Percentiles rank a stretch among this genome's conserved stretches.
Evolutionary conservation across 805 yeast genomes (phyloP).

Genomic region (Hanseniaspora clermontiae): DNA sequence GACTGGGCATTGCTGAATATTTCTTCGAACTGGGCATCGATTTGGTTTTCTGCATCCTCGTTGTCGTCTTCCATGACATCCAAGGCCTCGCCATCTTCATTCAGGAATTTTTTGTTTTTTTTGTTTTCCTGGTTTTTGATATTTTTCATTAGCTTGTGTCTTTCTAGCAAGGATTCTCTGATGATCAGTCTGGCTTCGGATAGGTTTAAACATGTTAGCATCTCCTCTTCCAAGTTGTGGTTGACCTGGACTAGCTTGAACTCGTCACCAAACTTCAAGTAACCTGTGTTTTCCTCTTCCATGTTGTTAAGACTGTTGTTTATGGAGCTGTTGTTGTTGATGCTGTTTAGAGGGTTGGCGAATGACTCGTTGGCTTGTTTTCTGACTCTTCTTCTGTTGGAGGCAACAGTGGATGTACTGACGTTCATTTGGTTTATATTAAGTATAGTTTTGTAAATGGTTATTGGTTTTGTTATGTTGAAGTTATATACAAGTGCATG

Average conservation of each 20-base stretch:
- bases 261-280: slow-evolving; percentile 82
- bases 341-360: background rate
- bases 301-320: slow-evolving; percentile 35
- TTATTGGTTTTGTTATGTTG: no score
- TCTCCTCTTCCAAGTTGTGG: slow-evolving; percentile 66
- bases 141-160: slow-evolving; percentile 35
- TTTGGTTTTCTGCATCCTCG: slow-evolving; percentile 23
- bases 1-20: slow-evolving; percentile 36
- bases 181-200: slow-evolving; percentile 84
- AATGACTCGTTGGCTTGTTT: slow-evolving; percentile 5
- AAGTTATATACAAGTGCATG: no score
- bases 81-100: slow-evolving; percentile 3
- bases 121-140: slow-evolving; percentile 32
- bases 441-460: no score
- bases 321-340: slow-evolving; percentile 34
- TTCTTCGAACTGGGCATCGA: slow-evolving; percentile 15
- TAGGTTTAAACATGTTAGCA: slow-evolving; percentile 70
- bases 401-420: slow-evolving; percentile 77
- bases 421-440: slow-evolving; percentile 51
- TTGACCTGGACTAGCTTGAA: slow-evolving; percentile 69
- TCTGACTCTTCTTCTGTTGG: slow-evolving; percentile 57
- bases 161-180: slow-evolving; percentile 75
- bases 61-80: background rate
- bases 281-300: slow-evolving; percentile 87
- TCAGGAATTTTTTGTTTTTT: slow-evolving; percentile 26